Conservation (phyloP, 148 eudicot genomes). For the Heliamphora exappendiculata region DNA sequence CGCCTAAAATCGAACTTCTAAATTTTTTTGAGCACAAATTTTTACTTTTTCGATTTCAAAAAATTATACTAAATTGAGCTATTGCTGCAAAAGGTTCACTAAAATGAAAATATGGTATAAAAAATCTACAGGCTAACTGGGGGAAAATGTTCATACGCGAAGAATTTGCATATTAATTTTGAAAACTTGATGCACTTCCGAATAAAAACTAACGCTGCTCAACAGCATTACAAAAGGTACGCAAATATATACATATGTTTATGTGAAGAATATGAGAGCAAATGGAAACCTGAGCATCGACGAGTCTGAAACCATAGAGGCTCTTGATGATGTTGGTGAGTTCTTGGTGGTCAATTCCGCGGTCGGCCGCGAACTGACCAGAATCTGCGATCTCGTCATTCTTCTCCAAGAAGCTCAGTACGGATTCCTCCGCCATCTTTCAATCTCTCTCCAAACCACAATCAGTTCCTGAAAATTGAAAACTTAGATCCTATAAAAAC, state of each 20-base stretch:
- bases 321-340: constrained; percentile 72
- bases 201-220: no score
- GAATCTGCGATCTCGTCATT: constrained; percentile 64
- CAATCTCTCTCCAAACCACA: background rate
- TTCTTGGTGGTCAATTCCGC: constrained; percentile 55
- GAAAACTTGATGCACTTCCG: no score
- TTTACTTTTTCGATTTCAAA: no score
- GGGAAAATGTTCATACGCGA: background rate
- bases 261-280: background rate
- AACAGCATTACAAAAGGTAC: background rate
- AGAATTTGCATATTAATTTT: no score
- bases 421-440: constrained; percentile 69
- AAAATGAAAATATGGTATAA: no score
- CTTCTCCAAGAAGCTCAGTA: constrained; percentile 56
- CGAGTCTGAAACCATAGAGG: constrained; percentile 51
- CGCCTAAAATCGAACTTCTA: no score
- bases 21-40: no score
- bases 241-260: background rate
- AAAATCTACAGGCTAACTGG: no score
- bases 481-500: no score
- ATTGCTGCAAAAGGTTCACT: no score
- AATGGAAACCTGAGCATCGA: constrained; percentile 58
- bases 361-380: constrained; percentile 50
- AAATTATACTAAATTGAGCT: no score
- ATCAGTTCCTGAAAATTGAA: no score